Base-by-base conservation (phyloP, 768 basidiomycete genomes). In the Xerocomellus amylosporus region DNA sequence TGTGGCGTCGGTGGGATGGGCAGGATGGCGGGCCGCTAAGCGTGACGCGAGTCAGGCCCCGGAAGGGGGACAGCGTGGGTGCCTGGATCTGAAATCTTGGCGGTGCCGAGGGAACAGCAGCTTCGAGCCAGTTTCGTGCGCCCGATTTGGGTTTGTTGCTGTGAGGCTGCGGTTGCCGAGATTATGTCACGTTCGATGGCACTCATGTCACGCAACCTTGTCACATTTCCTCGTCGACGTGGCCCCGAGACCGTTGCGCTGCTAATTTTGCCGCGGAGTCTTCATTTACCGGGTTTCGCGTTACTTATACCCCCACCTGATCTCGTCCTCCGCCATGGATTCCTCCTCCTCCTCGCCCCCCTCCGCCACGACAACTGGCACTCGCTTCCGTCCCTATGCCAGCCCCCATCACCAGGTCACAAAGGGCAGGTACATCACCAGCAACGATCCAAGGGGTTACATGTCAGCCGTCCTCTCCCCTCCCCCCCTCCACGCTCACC, bases 401-500 rank as follows among this genome's bases (percentile, higher is more conserved):
- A 88, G 85, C 65, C 75, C 86, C 3, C 81, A 81, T 61, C 89
- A 92, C 71, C 86, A 89, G 68, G 90, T 92, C 54, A 87, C 85
- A 4, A 91, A 90, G 70, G 88, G 87, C 55, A 81, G 91, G 24
- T 93, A 93, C 71, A 93, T 93, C 67, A 93, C 90, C 28, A 88
- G 86, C 73, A 93, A 91, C 64, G 91, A 93, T 74, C 86, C 89
- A 24, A 76, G 90, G 63, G 90, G 90, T 15, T 93, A 93, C 73
- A 91, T 93, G 90, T 93, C 53, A 62, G 87, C 73, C 43, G 38
- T 19, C 45, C 49, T 7, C 4, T 24, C 20, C 46, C 15, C 39
- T 15, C 13, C 38, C 15, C 20, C 17, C 37, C 4, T 34, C 45
- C n/a, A 1, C 1, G 34, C 58, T 58, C 61, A 58, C 48, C 44